Evolutionary conservation across 2,329 filamentous ascomycete genomes (phyloP).

Genomic region (Venturiaceae sp.): DNA sequence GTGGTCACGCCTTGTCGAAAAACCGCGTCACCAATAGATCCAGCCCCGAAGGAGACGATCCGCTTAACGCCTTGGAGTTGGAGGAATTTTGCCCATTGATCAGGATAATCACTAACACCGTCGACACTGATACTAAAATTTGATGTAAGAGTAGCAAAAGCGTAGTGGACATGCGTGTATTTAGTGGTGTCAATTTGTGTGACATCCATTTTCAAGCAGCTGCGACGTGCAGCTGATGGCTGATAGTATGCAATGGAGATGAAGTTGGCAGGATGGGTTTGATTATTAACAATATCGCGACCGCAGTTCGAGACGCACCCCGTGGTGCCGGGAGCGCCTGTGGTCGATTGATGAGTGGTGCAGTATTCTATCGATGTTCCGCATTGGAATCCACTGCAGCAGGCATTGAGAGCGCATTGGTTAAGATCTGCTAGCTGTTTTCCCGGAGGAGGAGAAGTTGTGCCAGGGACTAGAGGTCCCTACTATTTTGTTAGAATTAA

Average conservation of each 20-base stretch:
- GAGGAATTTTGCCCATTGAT: not conserved
- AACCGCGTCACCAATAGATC: not conserved
- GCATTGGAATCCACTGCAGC: not conserved
- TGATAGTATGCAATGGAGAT: constrained; percentile 10
- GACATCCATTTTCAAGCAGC: constrained; percentile 16
- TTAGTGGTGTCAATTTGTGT: constrained; percentile 15
- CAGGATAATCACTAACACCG: not conserved
- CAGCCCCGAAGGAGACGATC: constrained; percentile 17
- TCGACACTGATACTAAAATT: no score
- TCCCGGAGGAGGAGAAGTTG: no score
- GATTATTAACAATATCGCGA: not conserved
- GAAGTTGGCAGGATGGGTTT: constrained; percentile 6
- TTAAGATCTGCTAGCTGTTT: no score
- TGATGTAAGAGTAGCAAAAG: constrained; percentile 15
- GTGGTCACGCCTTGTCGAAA: not conserved
- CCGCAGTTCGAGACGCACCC: not conserved
- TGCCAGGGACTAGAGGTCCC: no score
- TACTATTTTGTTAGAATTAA: no score
- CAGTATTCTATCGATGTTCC: not conserved
- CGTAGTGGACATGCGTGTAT: constrained; percentile 18
- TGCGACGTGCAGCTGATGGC: not conserved
- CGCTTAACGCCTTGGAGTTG: constrained; percentile 19
- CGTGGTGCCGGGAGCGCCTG: not conserved
- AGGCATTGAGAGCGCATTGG: not conserved
- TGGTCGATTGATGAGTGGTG: not conserved